Evolutionary conservation across 2,329 filamentous ascomycete species (phyloP), one percentile per base, ranked within the genome.

Genomic region (Fusarium sp.): DNA sequence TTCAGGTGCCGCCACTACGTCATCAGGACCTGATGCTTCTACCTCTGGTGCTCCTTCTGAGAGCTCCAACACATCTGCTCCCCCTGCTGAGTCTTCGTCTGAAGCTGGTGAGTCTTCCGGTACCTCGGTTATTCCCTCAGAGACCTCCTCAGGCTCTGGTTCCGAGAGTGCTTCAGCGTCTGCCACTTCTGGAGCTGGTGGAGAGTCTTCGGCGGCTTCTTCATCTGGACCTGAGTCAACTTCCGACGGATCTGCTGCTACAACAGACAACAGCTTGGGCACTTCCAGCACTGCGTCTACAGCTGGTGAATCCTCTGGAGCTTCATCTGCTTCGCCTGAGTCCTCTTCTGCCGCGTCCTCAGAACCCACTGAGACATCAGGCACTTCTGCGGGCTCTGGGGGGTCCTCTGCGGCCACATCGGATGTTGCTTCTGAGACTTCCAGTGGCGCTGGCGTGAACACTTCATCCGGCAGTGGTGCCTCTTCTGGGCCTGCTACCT

Each of bases 341-440:
- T 30, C 38, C 9, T 56, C 50, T 20, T 32, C 44, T 5, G 10
- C 6, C 7, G 17, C 50, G 6, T 13, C 45, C 12, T 24, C 30
- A 5, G 18, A 3, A 2, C 15, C 22, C 6, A 8, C 55, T 13
- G 30, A 45, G 7, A 26, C 32, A 1, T 6, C 42, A 2, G 10
- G 3, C 28, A 32, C 8, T n/a, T 38, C 42, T 30, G 1, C 20
- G 0, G 34, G 8, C 8, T 1, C 32, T n/a, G 41, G 20, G 3
- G 56, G 18, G 30, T 50, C 56, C 7, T n/a, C 26, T 4, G 4
- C 45, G 3, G 17, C 45, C 42, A 52, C 34, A 6, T 62, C 52
- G 1, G 26, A 1, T 3, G 7, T 0, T 30, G 2, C 32, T 5
- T 20, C 45, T 6, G 42, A 60, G n/a, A 51, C 62, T 32, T 44